These are phyloP conservation scores for Hypoxylon rubiginosum DNA, from an alignment of 2,329 filamentous ascomycete genomes.

Conservation along the genomic window DNA sequence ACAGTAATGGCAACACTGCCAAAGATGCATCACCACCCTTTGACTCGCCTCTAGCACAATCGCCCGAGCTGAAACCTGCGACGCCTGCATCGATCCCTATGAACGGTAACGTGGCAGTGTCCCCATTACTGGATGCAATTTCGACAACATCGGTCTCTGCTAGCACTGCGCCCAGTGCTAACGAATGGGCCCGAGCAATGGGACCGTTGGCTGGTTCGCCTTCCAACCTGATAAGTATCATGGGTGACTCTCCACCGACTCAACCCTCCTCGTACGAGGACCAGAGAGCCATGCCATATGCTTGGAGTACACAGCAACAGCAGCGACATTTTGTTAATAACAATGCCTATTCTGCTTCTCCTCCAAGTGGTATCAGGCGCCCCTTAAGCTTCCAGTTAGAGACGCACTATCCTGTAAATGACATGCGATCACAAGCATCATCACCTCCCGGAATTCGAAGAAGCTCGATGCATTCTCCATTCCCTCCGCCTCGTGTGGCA, in stretches of 20 bases:
- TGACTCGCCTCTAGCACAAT: slow-evolving; percentile 47
- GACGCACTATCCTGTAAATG: slow-evolving; percentile 54
- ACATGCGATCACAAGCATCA: slow-evolving; percentile 56
- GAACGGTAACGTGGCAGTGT: slow-evolving; percentile 45
- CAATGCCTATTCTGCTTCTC: slow-evolving; percentile 51
- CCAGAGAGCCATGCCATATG: slow-evolving; percentile 48
- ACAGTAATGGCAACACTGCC: slow-evolving; percentile 39
- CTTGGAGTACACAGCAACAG: slow-evolving; percentile 56
- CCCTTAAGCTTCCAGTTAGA: slow-evolving; percentile 60
- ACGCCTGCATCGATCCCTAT: slow-evolving; percentile 50
- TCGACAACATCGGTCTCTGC: slow-evolving; percentile 51
- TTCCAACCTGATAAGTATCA: slow-evolving; percentile 54
- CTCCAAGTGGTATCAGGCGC: slow-evolving; percentile 51
- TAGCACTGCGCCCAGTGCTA: slow-evolving; percentile 52
- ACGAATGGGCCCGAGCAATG: slow-evolving; percentile 52
- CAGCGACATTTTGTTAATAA: slow-evolving; percentile 47
- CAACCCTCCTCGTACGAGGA: slow-evolving; percentile 56
- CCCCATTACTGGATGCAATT: slow-evolving; percentile 50
- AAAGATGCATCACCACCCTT: slow-evolving; percentile 45
- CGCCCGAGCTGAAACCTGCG: slow-evolving; percentile 51
- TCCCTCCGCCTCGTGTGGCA: slow-evolving; percentile 55
- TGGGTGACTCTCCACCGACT: slow-evolving; percentile 55
- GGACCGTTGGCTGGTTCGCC: slow-evolving; percentile 52
- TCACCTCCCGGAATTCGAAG: slow-evolving; percentile 55
- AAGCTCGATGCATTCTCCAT: slow-evolving; percentile 67